Evolutionary conservation across 129 eudicot genomes (phyloP), one percentile per base, ranked within the genome.

Genomic region (Pittosporum tobira): DNA sequence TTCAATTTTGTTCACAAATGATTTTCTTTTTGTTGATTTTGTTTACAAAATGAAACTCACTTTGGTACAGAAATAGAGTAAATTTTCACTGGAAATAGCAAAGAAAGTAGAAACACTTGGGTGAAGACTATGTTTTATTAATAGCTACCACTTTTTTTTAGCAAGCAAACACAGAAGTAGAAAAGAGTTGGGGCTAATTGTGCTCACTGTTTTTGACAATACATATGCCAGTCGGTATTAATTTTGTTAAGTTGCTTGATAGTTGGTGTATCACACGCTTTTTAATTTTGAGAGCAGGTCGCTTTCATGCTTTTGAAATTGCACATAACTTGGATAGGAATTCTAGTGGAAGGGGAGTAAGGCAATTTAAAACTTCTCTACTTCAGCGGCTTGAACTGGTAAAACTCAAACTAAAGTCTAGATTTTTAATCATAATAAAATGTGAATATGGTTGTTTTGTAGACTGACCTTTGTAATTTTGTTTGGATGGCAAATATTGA

Each of bases 311-410:
- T 49, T 84, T 93, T 71, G 99, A 70, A 44, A 82, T 75, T 59
- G 96, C 99, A 36, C 99, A 93, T 75, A 81, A 84, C 65, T 65
- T 87, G 93, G 99, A 93, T 68, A 74, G 79, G 34, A 87, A 87
- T 63, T 87, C 99, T 38, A 76, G 71, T 65, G 99, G 99, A 54
- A 84, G 96, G 51, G 96, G 99, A 67, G 99, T 93, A 26, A 73
- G 94, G 16, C 99, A 93, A 61, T 93, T 93, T 62, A 93, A 93
- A 76, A 93, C 99, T 65, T 76, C 94, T 45, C 84, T 93, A 50
- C 99, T 93, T 75, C 99, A 87, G 63, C 77, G 94, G 24, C 99
- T 93, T 25, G 93, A 87, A 62, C 90, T 72, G 94, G 99, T 93
- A 74, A 47, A 36, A 30, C 12, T 26, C 8, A 16, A 49, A 14